phyloP scores from a whole-genome alignment of 2,329 filamentous ascomycete genomes.

The Huntiella savannae region DNA sequence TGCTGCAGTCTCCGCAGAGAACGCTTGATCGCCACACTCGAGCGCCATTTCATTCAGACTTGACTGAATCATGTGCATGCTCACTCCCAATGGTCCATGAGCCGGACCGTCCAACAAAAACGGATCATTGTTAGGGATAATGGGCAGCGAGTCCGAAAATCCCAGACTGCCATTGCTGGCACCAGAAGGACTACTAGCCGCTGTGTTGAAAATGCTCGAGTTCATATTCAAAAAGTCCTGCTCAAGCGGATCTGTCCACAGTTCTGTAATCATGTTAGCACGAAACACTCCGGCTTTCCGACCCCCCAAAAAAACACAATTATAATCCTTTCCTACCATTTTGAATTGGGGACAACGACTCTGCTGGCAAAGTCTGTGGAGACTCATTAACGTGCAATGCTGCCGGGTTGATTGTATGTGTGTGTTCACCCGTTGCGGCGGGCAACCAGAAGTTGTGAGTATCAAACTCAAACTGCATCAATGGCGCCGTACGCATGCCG shows the following conservation, averaged over 20 bases:
- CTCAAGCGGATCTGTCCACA: constrained; percentile 8
- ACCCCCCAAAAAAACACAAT: neutral
- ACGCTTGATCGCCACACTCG: constrained; percentile 18
- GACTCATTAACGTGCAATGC: constrained; percentile 71
- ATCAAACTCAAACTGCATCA: neutral
- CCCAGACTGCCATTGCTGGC: constrained; percentile 91
- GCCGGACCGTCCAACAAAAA: constrained; percentile 8
- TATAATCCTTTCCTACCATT: constrained; percentile 71
- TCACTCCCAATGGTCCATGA: constrained; percentile 36
- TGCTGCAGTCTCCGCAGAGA: constrained; percentile 16
- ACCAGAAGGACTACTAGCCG: constrained; percentile 85
- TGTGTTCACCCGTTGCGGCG: constrained; percentile 21
- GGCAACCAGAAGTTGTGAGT: constrained; percentile 24
- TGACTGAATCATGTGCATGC: constrained; percentile 73
- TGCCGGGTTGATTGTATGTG: constrained; percentile 46
- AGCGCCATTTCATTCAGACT: constrained; percentile 46
- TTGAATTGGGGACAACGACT: constrained; percentile 38
- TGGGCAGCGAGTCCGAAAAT: constrained; percentile 6
- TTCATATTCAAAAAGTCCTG: constrained; percentile 2
- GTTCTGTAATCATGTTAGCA: constrained; percentile 8
- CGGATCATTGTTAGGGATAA: constrained; percentile 10
- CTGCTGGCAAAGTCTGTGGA: constrained; percentile 18
- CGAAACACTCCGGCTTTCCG: neutral
- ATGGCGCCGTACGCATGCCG: neutral
- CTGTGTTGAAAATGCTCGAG: constrained; percentile 28